These are phyloP conservation scores for Suillus variegatus DNA, from an alignment of 768 basidiomycete species.

Conservation along the genomic window DNA sequence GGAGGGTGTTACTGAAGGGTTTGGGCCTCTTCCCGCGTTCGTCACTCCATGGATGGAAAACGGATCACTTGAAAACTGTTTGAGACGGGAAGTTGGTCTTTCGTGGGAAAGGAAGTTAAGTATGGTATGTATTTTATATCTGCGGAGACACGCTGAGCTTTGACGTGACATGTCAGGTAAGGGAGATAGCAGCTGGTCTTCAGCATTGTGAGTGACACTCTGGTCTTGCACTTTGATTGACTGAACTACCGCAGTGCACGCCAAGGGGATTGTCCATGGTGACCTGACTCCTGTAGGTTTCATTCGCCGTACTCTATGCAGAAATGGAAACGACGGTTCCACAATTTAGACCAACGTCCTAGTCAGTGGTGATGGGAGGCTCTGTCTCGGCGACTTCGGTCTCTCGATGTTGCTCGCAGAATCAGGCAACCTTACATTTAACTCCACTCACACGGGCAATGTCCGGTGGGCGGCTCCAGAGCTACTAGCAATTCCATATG, in stretches of 20 bases:
- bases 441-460: background rate
- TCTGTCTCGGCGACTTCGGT: background rate
- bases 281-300: background rate
- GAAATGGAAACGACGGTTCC: background rate
- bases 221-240: background rate
- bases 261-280: background rate
- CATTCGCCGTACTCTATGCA: background rate
- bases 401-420: background rate
- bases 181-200: background rate
- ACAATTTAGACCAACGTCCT: background rate
- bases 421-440: background rate
- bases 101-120: background rate
- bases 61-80: constrained; percentile 31
- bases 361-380: background rate
- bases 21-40: constrained; percentile 13
- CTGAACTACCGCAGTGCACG: background rate
- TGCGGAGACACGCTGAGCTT: background rate
- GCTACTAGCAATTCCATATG: no score
- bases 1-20: constrained; percentile 22
- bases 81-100: constrained; percentile 15
- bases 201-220: background rate
- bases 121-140: background rate
- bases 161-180: background rate
- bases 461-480: background rate
- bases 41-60: constrained; percentile 29